Evolutionary conservation across 2,329 filamentous ascomycete genomes (phyloP), one percentile per base, ranked within the genome.

Genomic region (Allantophomopsis lycopodina): DNA sequence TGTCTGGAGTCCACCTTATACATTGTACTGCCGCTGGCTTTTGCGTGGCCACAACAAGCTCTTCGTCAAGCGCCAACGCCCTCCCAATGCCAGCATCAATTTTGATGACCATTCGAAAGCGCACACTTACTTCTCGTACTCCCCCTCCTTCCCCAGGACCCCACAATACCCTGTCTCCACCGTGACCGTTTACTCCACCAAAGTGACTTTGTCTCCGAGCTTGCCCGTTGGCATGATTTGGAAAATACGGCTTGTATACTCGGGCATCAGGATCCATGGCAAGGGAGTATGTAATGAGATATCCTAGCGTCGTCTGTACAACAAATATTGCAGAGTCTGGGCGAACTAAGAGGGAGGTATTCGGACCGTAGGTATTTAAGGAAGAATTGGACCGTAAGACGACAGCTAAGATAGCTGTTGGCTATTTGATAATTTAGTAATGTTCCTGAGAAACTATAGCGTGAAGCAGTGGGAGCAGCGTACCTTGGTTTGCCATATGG

Each of bases 401-500:
- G 18, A 87, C 76, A 43, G 87, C 87, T 39, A 96, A 73, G 21
- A 95, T 76, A 17, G 88, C 87, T 40, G 86, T 88, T 37, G 91
- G 91, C 83, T 94, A 56, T 38, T 14, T n/a, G 48, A 37, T 41
- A n/a, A n/a, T 41, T 40, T 36, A 41, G 37, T 38, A 13, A 32
- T 32, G 32, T 36, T 39, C 40, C 39, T 32, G 17, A 21, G 35
- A 16, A 30, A 39, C 10, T 28, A 28, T 6, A 28, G 23, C 11
- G 10, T 28, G 10, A 4, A 28, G 17, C 23, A 28, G 39, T 18
- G 37, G 14, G 34, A 34, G 15, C 36, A 23, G 38, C 67, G 44
- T 69, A 87, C 86, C 72, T 89, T 89, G 40, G 85, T 89, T 63
- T 98, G 91, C 91, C 91, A 98, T 48, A 98, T 71, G n/a, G 83